Evolutionary conservation across 371 early-diverging fungal species (phyloP).

Genomic region (Syncephalastrum monosporum): DNA sequence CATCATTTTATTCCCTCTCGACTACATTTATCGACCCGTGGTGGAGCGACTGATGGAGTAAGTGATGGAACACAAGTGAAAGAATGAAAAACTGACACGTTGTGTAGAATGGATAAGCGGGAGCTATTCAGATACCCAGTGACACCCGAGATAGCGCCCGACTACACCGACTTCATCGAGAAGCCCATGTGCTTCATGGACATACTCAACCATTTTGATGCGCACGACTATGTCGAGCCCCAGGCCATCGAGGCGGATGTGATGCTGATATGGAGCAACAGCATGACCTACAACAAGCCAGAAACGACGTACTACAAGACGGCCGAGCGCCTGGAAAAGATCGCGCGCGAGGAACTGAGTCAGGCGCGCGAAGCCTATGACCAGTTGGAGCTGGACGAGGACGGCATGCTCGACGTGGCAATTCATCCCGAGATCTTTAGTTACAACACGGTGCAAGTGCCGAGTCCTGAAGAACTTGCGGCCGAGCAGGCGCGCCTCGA

Average conservation of each 20-base stretch:
- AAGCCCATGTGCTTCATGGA: constrained; percentile 60
- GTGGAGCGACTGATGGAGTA: constrained; percentile 70
- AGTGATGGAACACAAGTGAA: constrained; percentile 3
- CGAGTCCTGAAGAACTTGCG: constrained; percentile 26
- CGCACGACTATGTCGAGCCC: constrained; percentile 28
- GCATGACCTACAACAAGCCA: constrained; percentile 73
- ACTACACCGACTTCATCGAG: constrained; percentile 74
- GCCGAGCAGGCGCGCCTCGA: constrained; percentile 15
- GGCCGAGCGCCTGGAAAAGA: constrained; percentile 53
- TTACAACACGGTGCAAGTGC: constrained; percentile 34
- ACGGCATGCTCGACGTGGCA: constrained; percentile 46
- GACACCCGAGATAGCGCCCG: constrained; percentile 73
- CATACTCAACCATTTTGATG: constrained; percentile 43
- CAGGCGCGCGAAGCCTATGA: constrained; percentile 44
- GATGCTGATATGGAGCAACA: constrained; percentile 72
- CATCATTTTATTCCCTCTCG: constrained; percentile 71
- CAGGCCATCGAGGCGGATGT: constrained; percentile 54
- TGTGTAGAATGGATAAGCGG: constrained; percentile 39
- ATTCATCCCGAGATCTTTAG: constrained; percentile 57
- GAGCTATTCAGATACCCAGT: constrained; percentile 69
- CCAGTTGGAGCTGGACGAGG: constrained; percentile 31
- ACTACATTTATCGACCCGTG: constrained; percentile 58
- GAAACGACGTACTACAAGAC: constrained; percentile 73
- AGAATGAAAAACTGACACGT: background rate
- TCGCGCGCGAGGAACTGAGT: constrained; percentile 30